phyloP scores from a whole-genome alignment of 352 stramenopile genomes.

The Phytopythium boreale region DNA sequence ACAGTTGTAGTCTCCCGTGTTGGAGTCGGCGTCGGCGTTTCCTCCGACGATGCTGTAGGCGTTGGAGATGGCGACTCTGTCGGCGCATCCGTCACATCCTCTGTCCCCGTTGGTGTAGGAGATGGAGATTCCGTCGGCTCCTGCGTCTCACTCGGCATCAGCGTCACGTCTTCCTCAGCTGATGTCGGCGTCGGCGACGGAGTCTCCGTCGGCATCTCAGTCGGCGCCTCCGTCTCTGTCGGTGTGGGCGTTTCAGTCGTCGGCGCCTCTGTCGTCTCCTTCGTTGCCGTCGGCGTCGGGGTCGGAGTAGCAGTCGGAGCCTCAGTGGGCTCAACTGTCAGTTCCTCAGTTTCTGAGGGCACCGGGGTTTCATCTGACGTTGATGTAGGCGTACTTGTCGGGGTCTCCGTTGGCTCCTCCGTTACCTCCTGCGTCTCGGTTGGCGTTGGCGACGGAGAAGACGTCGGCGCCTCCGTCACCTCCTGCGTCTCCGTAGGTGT shows the following conservation, averaged over 20 bases:
- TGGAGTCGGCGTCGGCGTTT: background rate
- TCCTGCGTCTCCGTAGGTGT: conserved; percentile 4
- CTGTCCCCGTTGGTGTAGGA: background rate
- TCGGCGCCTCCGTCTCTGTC: background rate
- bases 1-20: conserved; percentile 1
- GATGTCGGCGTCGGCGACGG: conserved; percentile 5
- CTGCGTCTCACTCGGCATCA: conserved; percentile 1
- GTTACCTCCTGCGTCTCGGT: background rate
- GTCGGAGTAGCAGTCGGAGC: too few relatives aligned
- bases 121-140: background rate
- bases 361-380: background rate
- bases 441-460: background rate
- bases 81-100: background rate
- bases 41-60: background rate
- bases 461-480: too few relatives aligned
- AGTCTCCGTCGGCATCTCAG: background rate
- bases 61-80: conserved; percentile 3
- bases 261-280: background rate
- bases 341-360: background rate
- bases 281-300: too few relatives aligned
- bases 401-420: background rate
- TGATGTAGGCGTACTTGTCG: background rate
- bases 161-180: background rate
- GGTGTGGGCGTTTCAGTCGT: conserved; percentile 2
- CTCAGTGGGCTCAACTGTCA: too few relatives aligned